Base-by-base conservation (phyloP, 331 rosid genomes). In the Saraca asoca region DNA sequence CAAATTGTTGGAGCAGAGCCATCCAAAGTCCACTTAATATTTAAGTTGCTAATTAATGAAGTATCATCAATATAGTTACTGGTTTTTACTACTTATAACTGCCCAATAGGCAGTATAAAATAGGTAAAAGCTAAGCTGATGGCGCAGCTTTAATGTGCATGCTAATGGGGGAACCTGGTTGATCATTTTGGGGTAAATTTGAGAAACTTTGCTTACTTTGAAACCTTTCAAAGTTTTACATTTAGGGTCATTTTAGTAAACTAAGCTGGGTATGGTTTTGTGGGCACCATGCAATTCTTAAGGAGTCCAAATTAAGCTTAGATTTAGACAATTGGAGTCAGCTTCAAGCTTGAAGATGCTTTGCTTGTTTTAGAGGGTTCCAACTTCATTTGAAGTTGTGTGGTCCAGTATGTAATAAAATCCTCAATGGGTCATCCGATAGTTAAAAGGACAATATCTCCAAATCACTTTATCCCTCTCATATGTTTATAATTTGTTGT, bases 331-430 rank as follows among this genome's bases (percentile, higher is more conserved):
- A 2, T 39, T 64, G 60, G 42, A 46, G 38, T 31, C 67, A 67
- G 29, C 66, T 79, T 58, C 46, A 44, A 79, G 83, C 81, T 24
- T 24, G 3, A 24, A 24, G 31, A 24, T 81, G 82, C 90, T 80
- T 83, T 81, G 76, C 90, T 79, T 79, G 83, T 85, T 76, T 80
- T 78, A 82, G 82, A 46, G 78, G 75, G 64, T 48, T 79, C 75
- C 18, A 41, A 69, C 73, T 71, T 68, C 72, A 69, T 78, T 63
- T 75, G 80, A 87, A 85, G 91, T 83, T 78, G 83, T 61, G 37
- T 66, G 86, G 86, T 78, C 92, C 90, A 76, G 61, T 42, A 50
- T 66, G 31, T 60, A 42, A 51, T 66, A 74, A 59, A 72, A 81
- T 75, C 62, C 31, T 24, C 31, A 24, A 50, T 66, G 61, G 76